Percentiles rank a stretch among this genome's conserved stretches.
phyloP scores from a whole-genome alignment of 2,329 filamentous ascomycete genomes.

The Apiospora arundinis region DNA sequence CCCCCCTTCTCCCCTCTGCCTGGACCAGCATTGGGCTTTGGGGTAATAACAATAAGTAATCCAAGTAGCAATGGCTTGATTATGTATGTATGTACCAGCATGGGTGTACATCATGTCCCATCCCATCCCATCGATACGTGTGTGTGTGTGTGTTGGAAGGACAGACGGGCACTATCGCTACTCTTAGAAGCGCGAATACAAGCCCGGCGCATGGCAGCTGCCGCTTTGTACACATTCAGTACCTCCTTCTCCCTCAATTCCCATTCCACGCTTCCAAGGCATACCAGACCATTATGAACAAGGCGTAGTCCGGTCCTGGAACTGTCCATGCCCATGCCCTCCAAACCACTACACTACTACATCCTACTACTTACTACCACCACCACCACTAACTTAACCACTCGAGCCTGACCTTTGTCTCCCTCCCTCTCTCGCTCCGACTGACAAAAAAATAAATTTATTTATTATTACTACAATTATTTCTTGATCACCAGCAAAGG shows the following conservation, averaged over 20 bases:
- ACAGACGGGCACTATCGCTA: slow-evolving; percentile 17
- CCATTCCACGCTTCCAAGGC: slow-evolving; percentile 18
- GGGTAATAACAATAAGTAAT: slow-evolving; percentile 12
- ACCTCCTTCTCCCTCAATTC: slow-evolving; percentile 9
- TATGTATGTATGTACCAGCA: slow-evolving; percentile 16
- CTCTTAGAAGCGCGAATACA: slow-evolving; percentile 3
- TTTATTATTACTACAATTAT: slow-evolving; percentile 19
- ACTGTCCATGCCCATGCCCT: slow-evolving; percentile 4
- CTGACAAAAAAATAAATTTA: background rate
- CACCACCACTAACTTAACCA: slow-evolving; percentile 15
- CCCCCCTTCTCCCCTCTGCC: slow-evolving; percentile 7
- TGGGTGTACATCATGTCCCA: slow-evolving; percentile 3
- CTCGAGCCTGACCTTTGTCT: slow-evolving; percentile 23
- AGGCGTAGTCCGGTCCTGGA: slow-evolving; percentile 17
- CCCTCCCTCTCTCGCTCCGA: slow-evolving; percentile 16
- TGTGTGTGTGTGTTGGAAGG: slow-evolving; percentile 10
- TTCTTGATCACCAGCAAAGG: background rate
- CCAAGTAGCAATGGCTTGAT: slow-evolving; percentile 13
- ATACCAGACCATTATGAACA: slow-evolving; percentile 14
- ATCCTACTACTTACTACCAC: background rate
- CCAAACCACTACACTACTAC: background rate
- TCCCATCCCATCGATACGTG: background rate
- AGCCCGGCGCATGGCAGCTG: slow-evolving; percentile 18
- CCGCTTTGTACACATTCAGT: slow-evolving; percentile 18
- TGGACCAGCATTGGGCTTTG: slow-evolving; percentile 16